Conservation (phyloP, 1,284 basidiomycete genomes). For the Naganishia sp. region DNA sequence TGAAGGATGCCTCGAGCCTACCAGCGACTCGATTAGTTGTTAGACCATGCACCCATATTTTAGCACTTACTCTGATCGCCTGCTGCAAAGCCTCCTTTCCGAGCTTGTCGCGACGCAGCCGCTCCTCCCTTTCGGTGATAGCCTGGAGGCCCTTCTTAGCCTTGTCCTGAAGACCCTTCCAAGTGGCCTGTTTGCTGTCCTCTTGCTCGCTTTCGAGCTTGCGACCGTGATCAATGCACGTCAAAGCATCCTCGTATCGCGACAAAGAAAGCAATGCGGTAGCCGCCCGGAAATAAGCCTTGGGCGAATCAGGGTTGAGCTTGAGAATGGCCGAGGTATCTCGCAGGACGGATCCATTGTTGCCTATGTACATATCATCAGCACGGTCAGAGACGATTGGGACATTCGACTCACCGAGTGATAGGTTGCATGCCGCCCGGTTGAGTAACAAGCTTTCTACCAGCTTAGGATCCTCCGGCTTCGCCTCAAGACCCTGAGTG, state of each 20-base stretch:
- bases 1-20: constrained; percentile 45
- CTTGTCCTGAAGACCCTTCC: constrained; percentile 35
- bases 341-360: constrained; percentile 77
- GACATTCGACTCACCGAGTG: constrained; percentile 63
- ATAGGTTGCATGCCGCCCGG: constrained; percentile 88
- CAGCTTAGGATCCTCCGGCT: constrained; percentile 66
- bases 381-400: constrained; percentile 25
- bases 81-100: constrained; percentile 40
- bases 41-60: neutral
- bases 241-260: constrained; percentile 72
- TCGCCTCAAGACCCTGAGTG: constrained; percentile 80
- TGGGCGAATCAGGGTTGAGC: constrained; percentile 50
- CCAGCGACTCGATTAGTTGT: neutral
- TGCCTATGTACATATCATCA: constrained; percentile 61
- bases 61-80: constrained; percentile 40
- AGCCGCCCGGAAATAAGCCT: constrained; percentile 81
- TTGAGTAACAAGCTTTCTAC: constrained; percentile 78
- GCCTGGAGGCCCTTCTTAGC: constrained; percentile 39
- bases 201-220: constrained; percentile 35
- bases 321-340: constrained; percentile 76
- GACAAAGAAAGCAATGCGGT: constrained; percentile 71
- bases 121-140: constrained; percentile 42
- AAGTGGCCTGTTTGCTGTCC: constrained; percentile 35
- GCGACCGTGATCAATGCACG: constrained; percentile 65
- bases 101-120: constrained; percentile 42